Conservation (phyloP, 2,329 filamentous ascomycete genomes). For the Colletotrichum orbiculare region DNA sequence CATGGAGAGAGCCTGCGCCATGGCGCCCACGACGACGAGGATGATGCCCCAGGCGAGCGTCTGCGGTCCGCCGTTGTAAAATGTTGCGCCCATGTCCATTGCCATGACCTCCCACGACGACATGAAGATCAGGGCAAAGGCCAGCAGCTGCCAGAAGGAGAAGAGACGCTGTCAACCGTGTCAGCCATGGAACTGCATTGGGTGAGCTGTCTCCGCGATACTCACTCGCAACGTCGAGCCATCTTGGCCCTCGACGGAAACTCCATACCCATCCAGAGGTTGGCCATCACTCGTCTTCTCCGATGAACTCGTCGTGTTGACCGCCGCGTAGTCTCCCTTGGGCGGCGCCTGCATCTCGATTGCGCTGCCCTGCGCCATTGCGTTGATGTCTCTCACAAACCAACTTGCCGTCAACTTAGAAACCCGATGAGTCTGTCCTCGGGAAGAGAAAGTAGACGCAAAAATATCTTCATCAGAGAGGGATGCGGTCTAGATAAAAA, state of each 20-base stretch:
- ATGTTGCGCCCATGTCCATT: constrained; percentile 33
- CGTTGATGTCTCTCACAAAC: not conserved
- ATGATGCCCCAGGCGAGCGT: constrained; percentile 33
- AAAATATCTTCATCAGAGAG: not conserved
- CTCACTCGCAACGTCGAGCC: constrained; percentile 20
- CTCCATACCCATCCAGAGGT: not conserved
- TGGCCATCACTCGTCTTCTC: constrained; percentile 21
- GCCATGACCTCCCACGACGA: constrained; percentile 35
- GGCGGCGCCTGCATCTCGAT: constrained; percentile 23
- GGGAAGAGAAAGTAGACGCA: not conserved
- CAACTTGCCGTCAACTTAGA: too few relatives aligned
- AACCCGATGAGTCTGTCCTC: accelerated
- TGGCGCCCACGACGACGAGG: constrained; percentile 30
- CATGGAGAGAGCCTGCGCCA: constrained; percentile 36
- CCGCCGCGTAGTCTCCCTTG: constrained; percentile 21
- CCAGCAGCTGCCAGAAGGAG: constrained; percentile 31
- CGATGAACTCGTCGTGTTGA: constrained; percentile 25
- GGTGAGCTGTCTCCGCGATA: not conserved
- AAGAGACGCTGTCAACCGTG: constrained; percentile 17
- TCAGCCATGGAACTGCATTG: not conserved
- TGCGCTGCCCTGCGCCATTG: not conserved
- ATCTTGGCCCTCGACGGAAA: constrained; percentile 5
- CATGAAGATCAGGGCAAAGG: constrained; percentile 34
- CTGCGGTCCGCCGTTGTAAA: constrained; percentile 33
- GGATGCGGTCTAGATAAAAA: not conserved